Conservation (phyloP, 2,329 filamentous ascomycete genomes). For the Aureobasidium sp. region DNA sequence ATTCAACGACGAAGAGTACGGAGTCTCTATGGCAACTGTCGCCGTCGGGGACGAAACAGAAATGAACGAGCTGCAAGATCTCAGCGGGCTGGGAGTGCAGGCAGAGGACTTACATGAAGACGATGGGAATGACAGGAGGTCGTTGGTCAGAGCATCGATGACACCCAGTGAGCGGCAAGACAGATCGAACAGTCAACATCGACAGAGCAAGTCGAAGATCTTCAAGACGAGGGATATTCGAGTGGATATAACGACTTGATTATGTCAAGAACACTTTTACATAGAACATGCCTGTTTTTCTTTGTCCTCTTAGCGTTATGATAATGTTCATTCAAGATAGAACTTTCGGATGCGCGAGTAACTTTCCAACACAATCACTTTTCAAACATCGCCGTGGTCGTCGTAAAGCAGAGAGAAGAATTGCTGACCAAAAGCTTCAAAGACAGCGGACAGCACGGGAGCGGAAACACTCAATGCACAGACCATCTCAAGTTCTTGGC, state of each 20-base stretch:
- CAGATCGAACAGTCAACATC: no score
- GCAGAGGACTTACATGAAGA: background rate
- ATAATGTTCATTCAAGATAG: background rate
- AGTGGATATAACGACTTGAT: background rate
- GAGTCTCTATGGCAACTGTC: background rate
- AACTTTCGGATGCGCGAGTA: background rate
- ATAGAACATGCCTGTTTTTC: background rate
- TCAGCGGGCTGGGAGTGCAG: background rate
- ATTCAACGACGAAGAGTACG: background rate
- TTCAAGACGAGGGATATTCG: background rate
- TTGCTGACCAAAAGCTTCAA: slow-evolving; percentile 7
- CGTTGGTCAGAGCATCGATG: background rate
- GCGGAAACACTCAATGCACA: background rate
- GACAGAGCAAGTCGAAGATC: background rate
- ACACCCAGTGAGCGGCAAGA: background rate
- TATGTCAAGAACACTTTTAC: background rate
- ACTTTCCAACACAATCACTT: background rate
- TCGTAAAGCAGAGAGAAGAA: background rate
- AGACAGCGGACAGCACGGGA: background rate
- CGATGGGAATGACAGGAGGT: background rate
- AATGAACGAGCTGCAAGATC: background rate
- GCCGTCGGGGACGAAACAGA: background rate
- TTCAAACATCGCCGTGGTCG: background rate
- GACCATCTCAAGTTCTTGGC: background rate
- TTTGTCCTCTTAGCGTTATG: background rate